These are phyloP conservation scores for Penicillium sp. DNA, from an alignment of 2,329 filamentous ascomycete genomes.

Conservation along the genomic window DNA sequence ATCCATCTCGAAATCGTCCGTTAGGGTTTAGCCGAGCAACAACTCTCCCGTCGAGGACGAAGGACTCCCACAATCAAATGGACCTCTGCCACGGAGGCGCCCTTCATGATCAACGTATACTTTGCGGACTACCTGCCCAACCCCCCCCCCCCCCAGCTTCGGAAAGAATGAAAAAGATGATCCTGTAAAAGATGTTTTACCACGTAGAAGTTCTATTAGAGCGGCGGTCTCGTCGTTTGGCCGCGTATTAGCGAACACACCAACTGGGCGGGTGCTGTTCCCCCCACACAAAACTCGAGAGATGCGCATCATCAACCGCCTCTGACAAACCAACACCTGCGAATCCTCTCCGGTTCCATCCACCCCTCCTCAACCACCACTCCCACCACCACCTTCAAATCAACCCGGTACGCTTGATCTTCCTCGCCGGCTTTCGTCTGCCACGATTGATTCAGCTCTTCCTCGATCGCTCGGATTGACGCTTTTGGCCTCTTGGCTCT, in stretches of 20 bases:
- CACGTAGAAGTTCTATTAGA: neutral
- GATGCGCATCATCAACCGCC: conserved; percentile 15
- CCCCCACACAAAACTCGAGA: conserved; percentile 25
- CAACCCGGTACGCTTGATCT: conserved; percentile 9
- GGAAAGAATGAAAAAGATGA: too few relatives aligned
- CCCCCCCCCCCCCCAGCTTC: neutral
- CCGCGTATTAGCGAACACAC: conserved; percentile 18
- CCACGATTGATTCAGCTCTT: neutral
- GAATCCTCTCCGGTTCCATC: conserved; percentile 6
- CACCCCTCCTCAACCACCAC: conserved; percentile 5
- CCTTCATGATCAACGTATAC: neutral
- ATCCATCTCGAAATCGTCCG: neutral
- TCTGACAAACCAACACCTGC: too few relatives aligned
- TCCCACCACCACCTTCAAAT: conserved; percentile 5
- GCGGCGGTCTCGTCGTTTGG: neutral
- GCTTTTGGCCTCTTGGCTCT: neutral
- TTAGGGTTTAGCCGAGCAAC: conserved; percentile 38
- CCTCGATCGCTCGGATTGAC: neutral
- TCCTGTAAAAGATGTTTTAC: neutral
- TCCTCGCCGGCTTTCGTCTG: neutral
- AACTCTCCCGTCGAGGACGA: conserved; percentile 13
- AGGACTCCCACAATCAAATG: conserved; percentile 21
- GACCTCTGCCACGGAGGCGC: conserved; percentile 3
- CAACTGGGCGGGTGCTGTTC: conserved; percentile 9
- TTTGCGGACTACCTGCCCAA: neutral